Conservation (phyloP, 129 eudicot species). For the Centella asiatica region DNA sequence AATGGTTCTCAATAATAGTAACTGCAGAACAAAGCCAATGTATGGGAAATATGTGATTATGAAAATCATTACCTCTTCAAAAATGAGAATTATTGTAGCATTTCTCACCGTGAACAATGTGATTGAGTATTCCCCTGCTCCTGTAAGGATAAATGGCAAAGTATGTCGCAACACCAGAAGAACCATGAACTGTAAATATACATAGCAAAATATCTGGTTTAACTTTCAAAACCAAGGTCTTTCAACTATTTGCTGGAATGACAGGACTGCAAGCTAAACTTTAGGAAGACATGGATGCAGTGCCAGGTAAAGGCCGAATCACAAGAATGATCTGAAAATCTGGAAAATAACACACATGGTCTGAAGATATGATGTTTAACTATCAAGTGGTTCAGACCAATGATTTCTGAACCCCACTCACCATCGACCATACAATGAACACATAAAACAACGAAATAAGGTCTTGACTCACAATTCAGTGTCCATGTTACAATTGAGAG, state of each 20-base stretch:
- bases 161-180: slow-evolving; percentile 73
- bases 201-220: neutral
- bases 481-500: too few species aligned
- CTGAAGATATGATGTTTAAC: too few species aligned
- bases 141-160: slow-evolving; percentile 54
- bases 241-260: neutral
- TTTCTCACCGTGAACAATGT: slow-evolving; percentile 47
- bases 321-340: too few species aligned
- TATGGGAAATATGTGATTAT: neutral
- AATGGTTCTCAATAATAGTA: slow-evolving; percentile 41
- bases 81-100: neutral
- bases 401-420: too few species aligned
- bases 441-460: too few species aligned
- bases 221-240: neutral
- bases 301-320: too few species aligned
- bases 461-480: too few species aligned
- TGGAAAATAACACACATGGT: too few species aligned
- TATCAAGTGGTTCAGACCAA: too few species aligned
- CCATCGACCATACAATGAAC: too few species aligned
- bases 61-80: neutral
- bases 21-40: slow-evolving; percentile 29
- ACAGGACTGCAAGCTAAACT: neutral
- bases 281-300: neutral
- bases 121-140: slow-evolving; percentile 47
- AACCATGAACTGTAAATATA: slow-evolving; percentile 42